phyloP scores from a whole-genome alignment of 805 yeast genomes.

The Yarrowia sp. region DNA sequence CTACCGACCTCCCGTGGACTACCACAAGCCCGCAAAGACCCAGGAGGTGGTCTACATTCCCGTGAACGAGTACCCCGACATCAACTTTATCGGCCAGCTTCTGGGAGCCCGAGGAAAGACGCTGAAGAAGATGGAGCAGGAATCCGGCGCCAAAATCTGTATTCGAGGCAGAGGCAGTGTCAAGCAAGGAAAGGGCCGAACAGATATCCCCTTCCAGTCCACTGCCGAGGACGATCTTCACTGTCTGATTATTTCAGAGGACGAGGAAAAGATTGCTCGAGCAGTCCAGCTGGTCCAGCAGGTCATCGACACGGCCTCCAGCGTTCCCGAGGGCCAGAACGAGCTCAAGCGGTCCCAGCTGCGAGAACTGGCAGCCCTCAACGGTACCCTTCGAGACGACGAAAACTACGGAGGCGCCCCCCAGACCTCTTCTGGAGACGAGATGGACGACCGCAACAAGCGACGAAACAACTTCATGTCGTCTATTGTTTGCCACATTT shows the following conservation, averaged over 20 bases:
- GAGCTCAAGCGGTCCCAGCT: slow-evolving; percentile 87
- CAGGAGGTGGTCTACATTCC: slow-evolving; percentile 84
- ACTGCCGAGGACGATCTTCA: slow-evolving; percentile 80
- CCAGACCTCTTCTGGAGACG: slow-evolving; percentile 59
- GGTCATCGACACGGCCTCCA: slow-evolving; percentile 76
- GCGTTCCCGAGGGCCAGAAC: slow-evolving; percentile 90
- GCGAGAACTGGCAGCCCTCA: slow-evolving; percentile 85
- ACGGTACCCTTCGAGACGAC: slow-evolving; percentile 90
- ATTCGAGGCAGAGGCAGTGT: slow-evolving; percentile 95
- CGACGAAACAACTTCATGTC: slow-evolving; percentile 49
- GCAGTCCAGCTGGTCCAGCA: slow-evolving; percentile 73
- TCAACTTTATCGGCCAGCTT: slow-evolving; percentile 86
- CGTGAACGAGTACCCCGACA: slow-evolving; percentile 78
- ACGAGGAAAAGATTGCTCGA: slow-evolving; percentile 66
- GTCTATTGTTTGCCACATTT: slow-evolving; percentile 63
- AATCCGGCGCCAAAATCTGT: slow-evolving; percentile 85
- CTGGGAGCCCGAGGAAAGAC: slow-evolving; percentile 97
- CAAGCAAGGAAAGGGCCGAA: slow-evolving; percentile 74
- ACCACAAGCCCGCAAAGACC: slow-evolving; percentile 64
- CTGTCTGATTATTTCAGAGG: slow-evolving; percentile 79
- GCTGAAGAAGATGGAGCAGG: slow-evolving; percentile 69
- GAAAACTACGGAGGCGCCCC: slow-evolving; percentile 57
- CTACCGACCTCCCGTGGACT: slow-evolving; percentile 76
- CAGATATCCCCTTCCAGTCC: slow-evolving; percentile 46
- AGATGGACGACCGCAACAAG: slow-evolving; percentile 42